Conservation (phyloP, 805 yeast species). For the Pichia paraexigua region DNA sequence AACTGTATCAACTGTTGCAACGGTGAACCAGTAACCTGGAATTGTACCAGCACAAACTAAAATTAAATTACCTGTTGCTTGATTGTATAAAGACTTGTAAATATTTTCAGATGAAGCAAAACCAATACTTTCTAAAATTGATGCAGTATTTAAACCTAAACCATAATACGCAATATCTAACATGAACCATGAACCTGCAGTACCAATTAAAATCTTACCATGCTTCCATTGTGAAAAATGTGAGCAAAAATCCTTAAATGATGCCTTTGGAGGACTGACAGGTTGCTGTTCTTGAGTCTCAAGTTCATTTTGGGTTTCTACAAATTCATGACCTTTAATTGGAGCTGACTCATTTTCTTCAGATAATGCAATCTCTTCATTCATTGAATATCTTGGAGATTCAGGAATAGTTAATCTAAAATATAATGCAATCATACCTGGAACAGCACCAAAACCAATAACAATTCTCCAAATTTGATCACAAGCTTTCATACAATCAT, state of each 20-base stretch:
- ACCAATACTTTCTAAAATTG: constrained; percentile 76
- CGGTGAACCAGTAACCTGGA: constrained; percentile 89
- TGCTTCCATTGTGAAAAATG: constrained; percentile 86
- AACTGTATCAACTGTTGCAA: constrained; percentile 68
- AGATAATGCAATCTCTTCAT: constrained; percentile 51
- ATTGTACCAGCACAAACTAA: constrained; percentile 90
- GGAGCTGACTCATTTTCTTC: constrained; percentile 37
- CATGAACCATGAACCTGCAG: constrained; percentile 89
- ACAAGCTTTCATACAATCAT: constrained; percentile 63
- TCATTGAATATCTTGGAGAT: constrained; percentile 86
- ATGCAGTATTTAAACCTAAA: constrained; percentile 74
- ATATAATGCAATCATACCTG: constrained; percentile 78
- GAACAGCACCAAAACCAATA: constrained; percentile 84
- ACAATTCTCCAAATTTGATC: constrained; percentile 94
- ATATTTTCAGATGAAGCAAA: constrained; percentile 66
- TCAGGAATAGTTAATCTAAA: constrained; percentile 92
- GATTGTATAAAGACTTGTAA: constrained; percentile 61
- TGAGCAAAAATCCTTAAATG: constrained; percentile 43
- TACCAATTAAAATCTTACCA: constrained; percentile 75
- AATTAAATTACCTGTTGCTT: constrained; percentile 89
- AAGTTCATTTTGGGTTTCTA: constrained; percentile 32
- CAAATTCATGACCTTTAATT: constrained; percentile 25
- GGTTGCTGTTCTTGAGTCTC: not conserved
- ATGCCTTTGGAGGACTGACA: constrained; percentile 24
- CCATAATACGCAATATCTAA: constrained; percentile 90